Evolutionary conservation across 208 protist genomes (phyloP), one percentile per base, ranked within the genome.

Genomic region (Crithidia bombi): DNA sequence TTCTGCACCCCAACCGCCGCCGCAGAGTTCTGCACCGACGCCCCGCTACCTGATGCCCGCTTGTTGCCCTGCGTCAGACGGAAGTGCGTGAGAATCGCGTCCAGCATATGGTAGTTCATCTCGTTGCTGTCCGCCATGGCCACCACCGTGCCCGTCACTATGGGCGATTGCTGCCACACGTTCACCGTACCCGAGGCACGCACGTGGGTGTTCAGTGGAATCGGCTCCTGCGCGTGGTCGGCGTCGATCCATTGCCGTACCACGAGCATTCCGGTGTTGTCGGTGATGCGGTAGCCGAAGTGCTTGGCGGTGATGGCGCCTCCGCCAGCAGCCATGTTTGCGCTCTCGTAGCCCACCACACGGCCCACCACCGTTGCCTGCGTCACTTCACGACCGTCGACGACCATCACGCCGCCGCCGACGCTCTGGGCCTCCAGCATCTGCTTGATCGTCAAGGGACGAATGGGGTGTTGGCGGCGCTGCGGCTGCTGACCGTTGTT

Each of bases 381-480:
- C 44, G 89, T 94, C 26, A 92, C 78, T 69, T 96, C 92, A 21
- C 87, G 85, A n/a, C 87, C 92, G 63, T 95, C 92, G 26, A 96
- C 79, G 15, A 96, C 87, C 75, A 93, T 81, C 68, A 91, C 92
- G 26, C 89, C 89, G 4, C 91, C 87, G n/a, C 89, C 92, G 12
- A 94, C 89, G 35, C 85, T 88, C 75, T 95, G 83, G 47, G 89
- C 89, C 50, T 90, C 77, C 36, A 92, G 51, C 50, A 96, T 81
- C 49, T 96, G 92, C 69, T 96, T 96, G 54, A 95, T 95, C 9
- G 92, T 95, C 35, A 96, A 82, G 0, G 92, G 87, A 36, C 92
- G 92, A 49, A 96, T 96, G 9, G 91, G 88, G 55, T 93, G 80
- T 67, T 90, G 86, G 32, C 86, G 86, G 19, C 87, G 91, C 82